Evolutionary conservation across 352 stramenopile species (phyloP).

Genomic region (Phytopythium boreale): DNA sequence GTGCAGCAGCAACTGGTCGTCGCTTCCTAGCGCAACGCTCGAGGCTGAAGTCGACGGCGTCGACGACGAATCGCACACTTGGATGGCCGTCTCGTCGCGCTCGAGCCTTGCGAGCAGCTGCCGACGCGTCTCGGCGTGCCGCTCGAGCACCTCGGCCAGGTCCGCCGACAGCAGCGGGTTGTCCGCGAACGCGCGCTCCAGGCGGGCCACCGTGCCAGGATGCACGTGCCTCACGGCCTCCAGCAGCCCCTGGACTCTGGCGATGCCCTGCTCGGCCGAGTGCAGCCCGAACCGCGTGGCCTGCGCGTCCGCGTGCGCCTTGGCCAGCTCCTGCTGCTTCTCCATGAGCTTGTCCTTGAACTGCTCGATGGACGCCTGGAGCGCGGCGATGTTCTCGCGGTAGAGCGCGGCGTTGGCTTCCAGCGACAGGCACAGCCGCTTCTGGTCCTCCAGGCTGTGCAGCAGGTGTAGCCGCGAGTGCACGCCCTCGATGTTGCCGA

Average conservation of each 20-base stretch:
- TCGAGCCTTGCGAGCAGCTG: conserved; percentile 52
- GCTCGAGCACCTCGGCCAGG: conserved; percentile 52
- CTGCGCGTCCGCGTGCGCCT: conserved; percentile 58
- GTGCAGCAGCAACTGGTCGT: conserved; percentile 67
- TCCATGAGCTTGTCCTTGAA: conserved; percentile 54
- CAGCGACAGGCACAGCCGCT: conserved; percentile 64
- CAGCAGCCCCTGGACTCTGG: conserved; percentile 63
- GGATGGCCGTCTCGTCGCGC: conserved; percentile 51
- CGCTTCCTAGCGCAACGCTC: conserved; percentile 9
- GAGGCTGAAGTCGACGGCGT: neutral
- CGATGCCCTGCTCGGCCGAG: conserved; percentile 69
- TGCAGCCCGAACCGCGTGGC: conserved; percentile 67
- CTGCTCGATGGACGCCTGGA: conserved; percentile 52
- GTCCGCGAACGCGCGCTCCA: conserved; percentile 67
- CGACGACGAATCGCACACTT: conserved; percentile 39
- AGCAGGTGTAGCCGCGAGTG: conserved; percentile 67
- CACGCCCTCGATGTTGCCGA: conserved; percentile 63
- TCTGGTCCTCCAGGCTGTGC: conserved; percentile 71
- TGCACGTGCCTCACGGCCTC: conserved; percentile 67
- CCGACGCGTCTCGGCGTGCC: conserved; percentile 38
- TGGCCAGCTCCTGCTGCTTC: conserved; percentile 66
- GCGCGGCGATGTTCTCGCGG: conserved; percentile 53
- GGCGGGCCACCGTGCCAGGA: conserved; percentile 56
- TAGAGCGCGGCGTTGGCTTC: conserved; percentile 57
- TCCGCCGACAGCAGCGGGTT: conserved; percentile 66